A percentile compares a stretch with the other conserved stretches of the same genome.
These are phyloP conservation scores for Cordia subcordata DNA, from an alignment of 257 asterid genomes.

Conservation along the genomic window DNA sequence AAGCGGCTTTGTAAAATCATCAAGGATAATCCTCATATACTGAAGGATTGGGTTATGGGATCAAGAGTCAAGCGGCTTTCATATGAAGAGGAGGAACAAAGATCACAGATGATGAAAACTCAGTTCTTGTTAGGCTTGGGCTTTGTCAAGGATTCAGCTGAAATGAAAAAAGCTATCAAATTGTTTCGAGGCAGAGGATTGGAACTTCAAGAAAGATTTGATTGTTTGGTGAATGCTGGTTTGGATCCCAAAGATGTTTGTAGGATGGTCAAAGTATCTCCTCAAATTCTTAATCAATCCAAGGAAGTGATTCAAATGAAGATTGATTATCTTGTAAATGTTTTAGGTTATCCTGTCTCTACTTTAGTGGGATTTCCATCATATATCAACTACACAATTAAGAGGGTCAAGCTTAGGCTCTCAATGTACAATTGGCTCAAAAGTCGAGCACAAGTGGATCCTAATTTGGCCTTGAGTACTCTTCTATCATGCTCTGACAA, in stretches of 20 bases:
- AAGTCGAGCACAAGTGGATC: conserved; percentile 34
- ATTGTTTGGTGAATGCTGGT: conserved; percentile 50
- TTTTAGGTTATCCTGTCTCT: conserved; percentile 44
- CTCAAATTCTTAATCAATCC: conserved; percentile 60
- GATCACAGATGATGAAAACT: conserved; percentile 32
- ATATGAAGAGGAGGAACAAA: conserved; percentile 21
- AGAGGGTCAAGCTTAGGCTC: conserved; percentile 51
- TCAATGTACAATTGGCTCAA: conserved; percentile 62
- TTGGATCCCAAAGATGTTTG: conserved; percentile 38
- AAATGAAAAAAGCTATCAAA: conserved; percentile 53
- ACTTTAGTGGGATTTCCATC: conserved; percentile 43
- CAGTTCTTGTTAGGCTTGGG: conserved; percentile 59
- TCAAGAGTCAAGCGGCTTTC: conserved; percentile 27
- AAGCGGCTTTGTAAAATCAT: conserved; percentile 42
- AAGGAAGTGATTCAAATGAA: conserved; percentile 41
- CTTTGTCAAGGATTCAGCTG: conserved; percentile 48
- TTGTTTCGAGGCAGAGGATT: conserved; percentile 47
- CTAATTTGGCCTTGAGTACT: conserved; percentile 58
- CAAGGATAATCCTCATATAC: conserved; percentile 45
- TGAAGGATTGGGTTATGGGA: conserved; percentile 51
- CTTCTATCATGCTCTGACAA: conserved; percentile 50
- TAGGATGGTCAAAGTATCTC: conserved; percentile 38
- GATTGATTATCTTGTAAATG: conserved; percentile 42
- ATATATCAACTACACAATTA: conserved; percentile 33
- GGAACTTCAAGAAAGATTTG: conserved; percentile 69